Conservation (phyloP, 2,329 filamentous ascomycete genomes). For the Cladosporium austrohemisphaericum region DNA sequence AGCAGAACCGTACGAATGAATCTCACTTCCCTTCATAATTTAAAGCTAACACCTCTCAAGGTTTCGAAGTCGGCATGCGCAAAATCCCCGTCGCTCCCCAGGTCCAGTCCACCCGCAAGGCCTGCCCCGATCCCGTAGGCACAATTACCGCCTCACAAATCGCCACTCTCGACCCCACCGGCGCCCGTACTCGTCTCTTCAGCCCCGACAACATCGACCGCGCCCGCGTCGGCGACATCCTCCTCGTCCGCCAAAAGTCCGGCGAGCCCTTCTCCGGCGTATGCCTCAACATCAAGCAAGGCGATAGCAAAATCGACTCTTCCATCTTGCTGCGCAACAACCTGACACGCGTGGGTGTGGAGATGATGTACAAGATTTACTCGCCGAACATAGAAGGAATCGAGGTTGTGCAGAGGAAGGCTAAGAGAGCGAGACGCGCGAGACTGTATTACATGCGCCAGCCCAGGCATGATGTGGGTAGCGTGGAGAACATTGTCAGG, state of each 20-base stretch:
- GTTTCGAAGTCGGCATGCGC: conserved; percentile 29
- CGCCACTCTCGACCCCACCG: conserved; percentile 73
- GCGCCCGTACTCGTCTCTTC: conserved; percentile 78
- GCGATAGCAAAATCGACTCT: conserved; percentile 72
- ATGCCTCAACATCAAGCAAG: conserved; percentile 77
- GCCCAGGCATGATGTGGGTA: conserved; percentile 81
- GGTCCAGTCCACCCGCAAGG: conserved; percentile 52
- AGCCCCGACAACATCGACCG: conserved; percentile 70
- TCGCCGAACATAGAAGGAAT: conserved; percentile 84
- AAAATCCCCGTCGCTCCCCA: conserved; percentile 42
- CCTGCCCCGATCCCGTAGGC: conserved; percentile 64
- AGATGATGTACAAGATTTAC: conserved; percentile 98
- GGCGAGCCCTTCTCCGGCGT: conserved; percentile 89
- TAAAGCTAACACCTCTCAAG: conserved; percentile 17
- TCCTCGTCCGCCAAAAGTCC: conserved; percentile 80
- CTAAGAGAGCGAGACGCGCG: conserved; percentile 81
- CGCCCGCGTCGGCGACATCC: conserved; percentile 80
- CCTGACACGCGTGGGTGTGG: conserved; percentile 79
- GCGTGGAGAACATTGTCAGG: conserved; percentile 73
- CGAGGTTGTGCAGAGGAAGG: conserved; percentile 83
- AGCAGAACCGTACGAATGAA: conserved; percentile 30
- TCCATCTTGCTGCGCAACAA: conserved; percentile 82
- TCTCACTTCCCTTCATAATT: background rate
- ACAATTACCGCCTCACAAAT: conserved; percentile 67
- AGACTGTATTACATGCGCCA: conserved; percentile 88